Conservation (phyloP, 257 asterid genomes). For the Fraxinus anomala region DNA sequence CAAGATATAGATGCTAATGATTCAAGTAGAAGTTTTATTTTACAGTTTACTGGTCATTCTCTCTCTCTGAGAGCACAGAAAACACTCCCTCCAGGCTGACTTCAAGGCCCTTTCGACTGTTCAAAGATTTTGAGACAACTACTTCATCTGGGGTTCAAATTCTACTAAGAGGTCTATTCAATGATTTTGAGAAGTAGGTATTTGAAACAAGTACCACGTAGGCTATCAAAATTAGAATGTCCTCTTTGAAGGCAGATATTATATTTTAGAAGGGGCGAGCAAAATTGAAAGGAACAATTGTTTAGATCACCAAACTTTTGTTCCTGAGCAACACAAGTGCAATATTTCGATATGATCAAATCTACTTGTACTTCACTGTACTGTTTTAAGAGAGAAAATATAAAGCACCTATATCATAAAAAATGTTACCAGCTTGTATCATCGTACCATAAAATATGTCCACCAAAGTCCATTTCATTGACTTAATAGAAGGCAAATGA, state of each 20-base stretch:
- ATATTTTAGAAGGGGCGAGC: background rate
- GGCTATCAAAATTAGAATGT: background rate
- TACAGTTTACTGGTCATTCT: background rate
- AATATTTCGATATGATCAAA: background rate
- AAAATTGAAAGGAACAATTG: background rate
- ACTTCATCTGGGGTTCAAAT: background rate
- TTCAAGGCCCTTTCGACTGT: background rate
- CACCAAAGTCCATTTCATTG: background rate
- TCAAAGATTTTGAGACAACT: background rate
- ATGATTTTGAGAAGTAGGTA: too few relatives aligned
- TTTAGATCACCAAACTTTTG: background rate
- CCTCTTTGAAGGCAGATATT: background rate
- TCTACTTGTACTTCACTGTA: background rate
- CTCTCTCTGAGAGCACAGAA: background rate
- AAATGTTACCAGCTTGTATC: background rate
- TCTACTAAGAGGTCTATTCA: background rate
- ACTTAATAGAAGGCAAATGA: background rate
- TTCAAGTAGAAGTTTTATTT: background rate
- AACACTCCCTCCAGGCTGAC: background rate
- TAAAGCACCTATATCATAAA: background rate
- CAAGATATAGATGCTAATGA: conserved; percentile 3
- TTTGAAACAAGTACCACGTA: too few relatives aligned
- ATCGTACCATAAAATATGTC: background rate
- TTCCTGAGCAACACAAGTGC: background rate
- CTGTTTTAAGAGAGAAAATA: background rate